Evolutionary conservation across 495 filamentous ascomycete species (phyloP), one percentile per base, ranked within the genome.

Genomic region (Penicillium canescens): DNA sequence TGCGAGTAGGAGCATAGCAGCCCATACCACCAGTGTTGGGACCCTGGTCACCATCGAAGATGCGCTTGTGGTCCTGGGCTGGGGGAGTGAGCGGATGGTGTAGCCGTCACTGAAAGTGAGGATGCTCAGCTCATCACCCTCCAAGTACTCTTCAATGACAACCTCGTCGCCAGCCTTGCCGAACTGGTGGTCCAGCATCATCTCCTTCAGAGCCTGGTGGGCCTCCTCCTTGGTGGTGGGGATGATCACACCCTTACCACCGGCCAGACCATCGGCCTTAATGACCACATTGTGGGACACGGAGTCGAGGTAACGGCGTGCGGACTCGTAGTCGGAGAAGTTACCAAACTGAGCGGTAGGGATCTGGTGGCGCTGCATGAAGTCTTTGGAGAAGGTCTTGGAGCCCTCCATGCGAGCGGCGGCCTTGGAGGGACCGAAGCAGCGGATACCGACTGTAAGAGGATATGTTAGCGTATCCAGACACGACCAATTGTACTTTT

Each of bases 1-100:
- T 88, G 51, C 82, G 86, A 0, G 92, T 95, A 14, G 92, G 91
- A 34, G 92, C 91, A 73, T 98, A 98, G 72, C 91, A 95, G 50
- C 94, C 94, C 94, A 98, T 98, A 12, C 94, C 95, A 42, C 94
- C 95, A 6, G 94, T 98, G 74, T 97, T 98, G 16, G 91, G 89
- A 3, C 94, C 94, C 34, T 83, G 80, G 62, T 98, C 94, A 46
- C 90, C 90, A 63, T 98, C 95, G 47, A 86, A 88, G 45, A 96
- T 89, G 43, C 89, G 83, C 79, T 98, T 98, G 75, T 98, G 94
- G 67, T 98, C 94, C 65, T 98, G 94, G 10, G 94, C 94, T 1
- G 95, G 84, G 35, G 92, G 91, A 97, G 79, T 9, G 87, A 89
- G 61, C 80, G 81, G 57, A 96, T 87, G 3, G 88, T 90, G 60